Conservation (phyloP, 2,329 filamentous ascomycete genomes). For the Fusarium sororula region DNA sequence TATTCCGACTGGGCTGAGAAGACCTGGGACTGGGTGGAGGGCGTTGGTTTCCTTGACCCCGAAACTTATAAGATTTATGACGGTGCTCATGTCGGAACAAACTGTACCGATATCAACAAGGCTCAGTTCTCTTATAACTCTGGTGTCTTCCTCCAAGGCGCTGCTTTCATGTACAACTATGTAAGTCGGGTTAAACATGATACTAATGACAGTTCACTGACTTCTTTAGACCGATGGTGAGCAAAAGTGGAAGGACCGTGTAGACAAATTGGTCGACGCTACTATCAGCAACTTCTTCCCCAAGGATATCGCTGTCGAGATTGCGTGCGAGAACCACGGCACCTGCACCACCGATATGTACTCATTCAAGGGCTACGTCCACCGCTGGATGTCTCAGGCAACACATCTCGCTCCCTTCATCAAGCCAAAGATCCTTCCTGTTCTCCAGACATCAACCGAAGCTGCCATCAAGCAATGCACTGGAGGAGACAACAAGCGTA, state of each 20-base stretch:
- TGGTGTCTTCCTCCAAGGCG: constrained; percentile 65
- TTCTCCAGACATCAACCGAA: constrained; percentile 60
- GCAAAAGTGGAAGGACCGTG: constrained; percentile 60
- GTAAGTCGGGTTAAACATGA: constrained; percentile 44
- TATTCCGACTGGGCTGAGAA: constrained; percentile 72
- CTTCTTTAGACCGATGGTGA: constrained; percentile 55
- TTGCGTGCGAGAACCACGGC: constrained; percentile 64
- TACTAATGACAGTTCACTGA: constrained; percentile 2
- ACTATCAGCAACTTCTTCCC: constrained; percentile 62
- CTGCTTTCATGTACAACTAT: constrained; percentile 71
- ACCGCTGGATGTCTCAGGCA: constrained; percentile 64
- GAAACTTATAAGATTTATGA: constrained; percentile 69
- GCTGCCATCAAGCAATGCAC: constrained; percentile 66
- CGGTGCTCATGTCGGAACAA: constrained; percentile 59
- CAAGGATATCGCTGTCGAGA: constrained; percentile 66
- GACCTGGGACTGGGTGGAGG: constrained; percentile 69
- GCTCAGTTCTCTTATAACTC: constrained; percentile 70
- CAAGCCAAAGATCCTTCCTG: constrained; percentile 58
- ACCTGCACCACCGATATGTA: constrained; percentile 71
- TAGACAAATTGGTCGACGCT: constrained; percentile 52
- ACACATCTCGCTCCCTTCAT: constrained; percentile 65
- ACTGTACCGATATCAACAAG: constrained; percentile 65
- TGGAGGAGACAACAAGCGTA: constrained; percentile 56
- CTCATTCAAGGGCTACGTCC: constrained; percentile 70
- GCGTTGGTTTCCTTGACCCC: constrained; percentile 67